phyloP scores from a whole-genome alignment of 2,329 filamentous ascomycete genomes.

The Fusarium nygamai region DNA sequence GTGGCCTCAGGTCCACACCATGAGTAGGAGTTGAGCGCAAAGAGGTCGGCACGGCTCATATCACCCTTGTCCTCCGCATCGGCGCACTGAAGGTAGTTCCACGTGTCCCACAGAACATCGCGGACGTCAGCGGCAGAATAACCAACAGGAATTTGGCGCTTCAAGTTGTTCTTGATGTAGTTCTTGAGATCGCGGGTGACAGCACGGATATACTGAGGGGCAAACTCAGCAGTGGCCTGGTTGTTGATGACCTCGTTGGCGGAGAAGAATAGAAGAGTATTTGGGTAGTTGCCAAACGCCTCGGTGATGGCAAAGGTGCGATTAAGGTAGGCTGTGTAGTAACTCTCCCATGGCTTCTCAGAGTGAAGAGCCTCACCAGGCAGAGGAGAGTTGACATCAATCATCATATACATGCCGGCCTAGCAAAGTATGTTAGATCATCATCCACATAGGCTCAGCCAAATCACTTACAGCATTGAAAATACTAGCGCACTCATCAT shows the following conservation, averaged over 20 bases:
- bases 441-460: too few species aligned
- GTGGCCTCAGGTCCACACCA: slow-evolving; percentile 73
- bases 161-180: slow-evolving; percentile 77
- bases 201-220: slow-evolving; percentile 78
- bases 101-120: slow-evolving; percentile 76
- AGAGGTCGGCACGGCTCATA: slow-evolving; percentile 75
- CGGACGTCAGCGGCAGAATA: slow-evolving; percentile 86
- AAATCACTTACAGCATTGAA: slow-evolving; percentile 65
- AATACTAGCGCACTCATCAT: slow-evolving; percentile 73
- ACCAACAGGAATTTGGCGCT: slow-evolving; percentile 77
- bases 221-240: slow-evolving; percentile 64
- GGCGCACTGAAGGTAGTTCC: slow-evolving; percentile 78
- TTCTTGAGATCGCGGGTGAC: slow-evolving; percentile 83
- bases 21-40: slow-evolving; percentile 79
- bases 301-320: slow-evolving; percentile 74
- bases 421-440: slow-evolving; percentile 29
- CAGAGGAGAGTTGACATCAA: slow-evolving; percentile 74
- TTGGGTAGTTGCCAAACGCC: slow-evolving; percentile 73
- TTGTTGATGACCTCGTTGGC: slow-evolving; percentile 83
- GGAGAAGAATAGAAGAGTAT: slow-evolving; percentile 78
- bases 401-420: slow-evolving; percentile 75
- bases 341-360: slow-evolving; percentile 65
- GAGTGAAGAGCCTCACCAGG: slow-evolving; percentile 67
- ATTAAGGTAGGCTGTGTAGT: slow-evolving; percentile 70
- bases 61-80: slow-evolving; percentile 63